Percentiles rank a stretch among this genome's conserved stretches.
Conservation (phyloP, 805 yeast species). For the Grigorovia jiainica region DNA sequence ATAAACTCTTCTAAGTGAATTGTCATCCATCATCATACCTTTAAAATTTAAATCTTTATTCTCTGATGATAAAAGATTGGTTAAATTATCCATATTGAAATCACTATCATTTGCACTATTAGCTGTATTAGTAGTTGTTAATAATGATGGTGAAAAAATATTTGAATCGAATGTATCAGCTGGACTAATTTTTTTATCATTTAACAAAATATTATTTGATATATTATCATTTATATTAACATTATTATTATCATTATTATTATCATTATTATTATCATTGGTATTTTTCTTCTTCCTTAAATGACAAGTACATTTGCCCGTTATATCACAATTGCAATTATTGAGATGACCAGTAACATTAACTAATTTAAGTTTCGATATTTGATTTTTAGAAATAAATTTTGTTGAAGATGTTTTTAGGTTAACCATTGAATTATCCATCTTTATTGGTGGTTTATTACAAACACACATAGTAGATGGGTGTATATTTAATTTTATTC, state of each 20-base stretch:
- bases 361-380: too few species aligned
- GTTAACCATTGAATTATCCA: background rate
- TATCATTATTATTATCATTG: background rate
- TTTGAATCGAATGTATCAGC: background rate
- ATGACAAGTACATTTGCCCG: constrained; percentile 8
- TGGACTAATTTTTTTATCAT: too few species aligned
- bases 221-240: background rate
- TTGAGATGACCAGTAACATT: background rate
- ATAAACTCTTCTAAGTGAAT: background rate
- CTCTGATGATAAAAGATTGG: background rate
- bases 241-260: background rate
- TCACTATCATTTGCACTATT: too few species aligned
- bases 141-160: too few species aligned
- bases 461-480: constrained; percentile 22
- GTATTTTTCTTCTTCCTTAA: constrained; percentile 3
- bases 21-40: background rate
- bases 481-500: constrained; percentile 59
- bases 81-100: too few species aligned
- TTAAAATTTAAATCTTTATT: background rate
- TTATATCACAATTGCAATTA: background rate
- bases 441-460: background rate
- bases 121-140: too few species aligned
- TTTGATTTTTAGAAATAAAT: too few species aligned
- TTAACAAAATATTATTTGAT: too few species aligned
- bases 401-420: too few species aligned